phyloP scores from a whole-genome alignment of 2,329 filamentous ascomycete species.

The Venturia nashicola region DNA sequence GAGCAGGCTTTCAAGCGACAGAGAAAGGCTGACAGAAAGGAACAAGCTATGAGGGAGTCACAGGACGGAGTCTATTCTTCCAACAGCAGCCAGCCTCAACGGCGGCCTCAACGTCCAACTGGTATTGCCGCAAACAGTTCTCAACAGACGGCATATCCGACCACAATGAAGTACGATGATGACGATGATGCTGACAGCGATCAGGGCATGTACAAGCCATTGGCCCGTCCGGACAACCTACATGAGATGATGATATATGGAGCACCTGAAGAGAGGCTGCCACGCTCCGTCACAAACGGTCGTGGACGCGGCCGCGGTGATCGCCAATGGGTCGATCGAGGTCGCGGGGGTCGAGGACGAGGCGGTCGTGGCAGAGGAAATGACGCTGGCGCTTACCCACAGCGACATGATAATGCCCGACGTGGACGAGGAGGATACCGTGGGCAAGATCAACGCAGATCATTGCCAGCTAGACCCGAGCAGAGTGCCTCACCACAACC shows the following conservation, averaged over 20 bases:
- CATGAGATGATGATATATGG: constrained; percentile 25
- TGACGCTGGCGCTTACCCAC: not conserved
- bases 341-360: not conserved
- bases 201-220: constrained; percentile 34
- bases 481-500: not conserved
- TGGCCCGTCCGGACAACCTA: constrained; percentile 34
- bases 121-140: constrained; percentile 9
- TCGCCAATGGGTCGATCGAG: constrained; percentile 4
- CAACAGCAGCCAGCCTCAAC: constrained; percentile 13
- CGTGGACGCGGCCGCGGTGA: constrained; percentile 1
- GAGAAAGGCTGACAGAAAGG: constrained; percentile 46
- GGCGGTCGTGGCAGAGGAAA: constrained; percentile 1
- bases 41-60: constrained; percentile 8
- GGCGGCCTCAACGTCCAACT: constrained; percentile 9
- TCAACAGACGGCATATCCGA: constrained; percentile 13
- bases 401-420: constrained; percentile 1
- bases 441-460: not conserved
- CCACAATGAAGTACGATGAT: constrained; percentile 29
- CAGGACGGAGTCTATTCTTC: constrained; percentile 17
- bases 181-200: constrained; percentile 31
- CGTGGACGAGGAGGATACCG: not conserved
- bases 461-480: not conserved
- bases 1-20: constrained; percentile 62
- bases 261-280: constrained; percentile 2
- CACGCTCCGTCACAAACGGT: not conserved